Conservation (phyloP, 305 asterid genomes). For the Fraxinus sp. region DNA sequence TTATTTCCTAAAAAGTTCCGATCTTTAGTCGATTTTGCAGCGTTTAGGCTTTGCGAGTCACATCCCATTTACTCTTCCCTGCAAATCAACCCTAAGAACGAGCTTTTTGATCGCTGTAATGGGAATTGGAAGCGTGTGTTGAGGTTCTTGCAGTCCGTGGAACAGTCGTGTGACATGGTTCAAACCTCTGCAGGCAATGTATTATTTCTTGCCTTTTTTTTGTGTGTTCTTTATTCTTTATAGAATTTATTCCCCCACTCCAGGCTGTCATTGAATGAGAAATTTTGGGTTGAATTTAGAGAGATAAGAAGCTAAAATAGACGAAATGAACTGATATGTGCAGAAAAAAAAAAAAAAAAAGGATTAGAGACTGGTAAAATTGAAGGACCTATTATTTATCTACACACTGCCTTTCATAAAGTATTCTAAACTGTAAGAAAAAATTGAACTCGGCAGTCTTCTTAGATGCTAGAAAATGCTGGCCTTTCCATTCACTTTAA, state of each 20-base stretch:
- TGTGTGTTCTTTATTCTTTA: neutral
- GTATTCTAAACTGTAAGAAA: neutral
- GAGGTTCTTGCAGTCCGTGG: slow-evolving; percentile 78
- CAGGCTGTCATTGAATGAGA: neutral
- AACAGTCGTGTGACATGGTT: slow-evolving; percentile 65
- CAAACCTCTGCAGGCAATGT: slow-evolving; percentile 80
- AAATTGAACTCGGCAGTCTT: neutral
- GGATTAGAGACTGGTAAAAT: neutral
- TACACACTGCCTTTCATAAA: neutral
- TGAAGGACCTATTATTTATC: neutral
- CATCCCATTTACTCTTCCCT: slow-evolving; percentile 52
- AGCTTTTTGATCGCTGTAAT: slow-evolving; percentile 54
- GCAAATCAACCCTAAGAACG: slow-evolving; percentile 38
- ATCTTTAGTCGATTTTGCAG: slow-evolving; percentile 71
- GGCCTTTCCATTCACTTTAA: neutral
- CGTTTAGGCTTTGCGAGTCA: slow-evolving; percentile 64
- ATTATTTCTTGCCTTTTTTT: slow-evolving; percentile 34
- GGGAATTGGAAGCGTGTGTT: slow-evolving; percentile 67
- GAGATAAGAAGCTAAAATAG: neutral
- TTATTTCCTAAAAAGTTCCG: slow-evolving; percentile 52
- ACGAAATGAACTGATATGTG: neutral
- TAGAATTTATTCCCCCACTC: neutral
- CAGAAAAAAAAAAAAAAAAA: neutral
- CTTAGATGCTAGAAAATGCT: neutral
- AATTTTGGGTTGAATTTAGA: neutral